A percentile compares a stretch with the other conserved stretches of the same genome.
These are phyloP conservation scores for Protoeuglena noctilucae DNA, from an alignment of 139 green algal species.

Conservation along the genomic window DNA sequence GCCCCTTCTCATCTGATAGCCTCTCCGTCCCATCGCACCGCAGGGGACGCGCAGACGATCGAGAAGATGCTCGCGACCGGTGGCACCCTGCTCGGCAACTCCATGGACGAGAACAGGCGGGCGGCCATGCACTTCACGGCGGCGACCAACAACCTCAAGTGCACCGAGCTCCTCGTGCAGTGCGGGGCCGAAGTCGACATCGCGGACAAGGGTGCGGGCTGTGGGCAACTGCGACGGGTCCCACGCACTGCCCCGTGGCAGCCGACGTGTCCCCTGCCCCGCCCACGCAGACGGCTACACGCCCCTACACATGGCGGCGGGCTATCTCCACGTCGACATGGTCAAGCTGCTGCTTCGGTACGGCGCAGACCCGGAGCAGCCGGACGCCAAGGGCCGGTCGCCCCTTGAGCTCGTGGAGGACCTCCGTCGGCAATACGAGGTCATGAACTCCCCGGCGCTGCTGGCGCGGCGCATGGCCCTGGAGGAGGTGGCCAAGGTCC, in stretches of 20 bases:
- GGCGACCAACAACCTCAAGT: constrained; percentile 36
- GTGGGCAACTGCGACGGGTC: too few species aligned
- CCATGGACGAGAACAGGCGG: constrained; percentile 52
- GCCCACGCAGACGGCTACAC: constrained; percentile 63
- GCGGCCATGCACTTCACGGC: constrained; percentile 68
- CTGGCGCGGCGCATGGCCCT: constrained; percentile 45
- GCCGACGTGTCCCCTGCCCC: too few species aligned
- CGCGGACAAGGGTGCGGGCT: constrained; percentile 51
- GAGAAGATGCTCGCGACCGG: constrained; percentile 35
- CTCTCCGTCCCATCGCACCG: too few species aligned
- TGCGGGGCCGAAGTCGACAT: constrained; percentile 55
- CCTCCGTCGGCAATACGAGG: constrained; percentile 27
- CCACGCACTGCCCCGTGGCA: too few species aligned
- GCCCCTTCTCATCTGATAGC: too few species aligned
- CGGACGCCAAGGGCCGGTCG: constrained; percentile 16
- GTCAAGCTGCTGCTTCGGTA: constrained; percentile 41
- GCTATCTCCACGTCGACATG: constrained; percentile 45
- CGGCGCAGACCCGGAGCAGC: constrained; percentile 41
- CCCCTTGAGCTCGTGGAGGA: constrained; percentile 44
- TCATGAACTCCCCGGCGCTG: constrained; percentile 28
- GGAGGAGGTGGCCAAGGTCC: constrained; percentile 45
- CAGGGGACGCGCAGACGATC: constrained; percentile 42
- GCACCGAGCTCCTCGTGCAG: constrained; percentile 34
- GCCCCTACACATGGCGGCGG: constrained; percentile 62
- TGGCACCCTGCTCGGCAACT: constrained; percentile 33